Conservation (phyloP, 208 protist species). For the Leishmania martiniquensis region DNA sequence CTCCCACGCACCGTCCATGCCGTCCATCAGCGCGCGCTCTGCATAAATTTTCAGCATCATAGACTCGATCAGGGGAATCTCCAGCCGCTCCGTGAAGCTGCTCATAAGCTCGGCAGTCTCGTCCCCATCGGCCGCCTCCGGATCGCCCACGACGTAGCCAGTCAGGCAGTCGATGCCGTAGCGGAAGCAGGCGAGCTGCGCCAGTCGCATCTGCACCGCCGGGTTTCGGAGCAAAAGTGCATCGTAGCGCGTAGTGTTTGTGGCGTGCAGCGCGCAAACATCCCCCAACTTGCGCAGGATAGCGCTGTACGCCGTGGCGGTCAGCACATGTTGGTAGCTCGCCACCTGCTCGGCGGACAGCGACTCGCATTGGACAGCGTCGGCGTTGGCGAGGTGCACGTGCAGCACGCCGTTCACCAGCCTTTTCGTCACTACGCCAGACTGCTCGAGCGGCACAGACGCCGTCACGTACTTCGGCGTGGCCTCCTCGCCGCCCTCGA, state of each 20-base stretch:
- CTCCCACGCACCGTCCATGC: constrained; percentile 50
- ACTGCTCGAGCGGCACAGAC: constrained; percentile 37
- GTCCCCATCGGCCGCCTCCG: constrained; percentile 27
- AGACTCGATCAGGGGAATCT: constrained; percentile 59
- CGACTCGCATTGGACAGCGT: constrained; percentile 25
- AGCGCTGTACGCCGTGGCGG: constrained; percentile 64
- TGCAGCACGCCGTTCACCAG: constrained; percentile 40
- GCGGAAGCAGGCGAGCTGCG: constrained; percentile 61
- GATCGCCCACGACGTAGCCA: constrained; percentile 60
- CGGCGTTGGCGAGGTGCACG: constrained; percentile 40
- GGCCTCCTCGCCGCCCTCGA: constrained; percentile 5
- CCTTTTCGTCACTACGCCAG: constrained; percentile 34
- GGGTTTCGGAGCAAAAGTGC: constrained; percentile 70
- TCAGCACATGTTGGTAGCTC: constrained; percentile 57
- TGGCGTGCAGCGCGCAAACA: constrained; percentile 70
- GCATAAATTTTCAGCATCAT: constrained; percentile 65
- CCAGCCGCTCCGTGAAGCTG: constrained; percentile 16
- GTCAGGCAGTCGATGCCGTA: constrained; percentile 66
- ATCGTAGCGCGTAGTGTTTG: constrained; percentile 66
- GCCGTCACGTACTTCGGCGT: constrained; percentile 21
- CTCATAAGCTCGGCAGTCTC: constrained; percentile 10
- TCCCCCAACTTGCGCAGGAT: constrained; percentile 59
- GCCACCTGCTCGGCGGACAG: constrained; percentile 36
- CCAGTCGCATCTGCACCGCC: constrained; percentile 63
- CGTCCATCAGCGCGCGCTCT: constrained; percentile 59